These are phyloP conservation scores for Trypanosoma vivax DNA, from an alignment of 208 protist species.

Conservation along the genomic window DNA sequence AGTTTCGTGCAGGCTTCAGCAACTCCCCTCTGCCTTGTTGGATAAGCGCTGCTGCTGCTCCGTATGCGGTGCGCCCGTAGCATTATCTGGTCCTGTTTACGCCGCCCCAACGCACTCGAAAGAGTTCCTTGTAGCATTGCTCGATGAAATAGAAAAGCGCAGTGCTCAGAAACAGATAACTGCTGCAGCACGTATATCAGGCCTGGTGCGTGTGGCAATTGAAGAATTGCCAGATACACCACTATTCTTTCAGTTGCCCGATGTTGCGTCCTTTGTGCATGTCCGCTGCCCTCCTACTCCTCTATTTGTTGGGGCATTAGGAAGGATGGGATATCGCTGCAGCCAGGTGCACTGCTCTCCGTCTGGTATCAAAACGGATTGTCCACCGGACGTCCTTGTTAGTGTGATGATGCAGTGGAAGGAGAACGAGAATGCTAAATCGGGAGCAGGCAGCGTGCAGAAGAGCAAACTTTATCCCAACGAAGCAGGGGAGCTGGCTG, in stretches of 20 bases:
- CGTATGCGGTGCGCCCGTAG: conserved; percentile 75
- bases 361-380: conserved; percentile 89
- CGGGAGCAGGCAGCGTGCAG: not conserved
- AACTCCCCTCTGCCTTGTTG: conserved; percentile 8
- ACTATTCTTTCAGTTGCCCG: conserved; percentile 77
- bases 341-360: conserved; percentile 89
- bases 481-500: conserved; percentile 10
- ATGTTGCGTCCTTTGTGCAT: conserved; percentile 69
- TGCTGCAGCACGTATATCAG: conserved; percentile 64
- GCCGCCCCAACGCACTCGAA: conserved; percentile 80
- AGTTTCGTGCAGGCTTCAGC: conserved; percentile 26
- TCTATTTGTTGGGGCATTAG: conserved; percentile 65
- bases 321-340: conserved; percentile 77
- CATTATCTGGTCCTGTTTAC: conserved; percentile 93
- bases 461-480: not conserved
- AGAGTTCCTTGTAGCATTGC: conserved; percentile 64
- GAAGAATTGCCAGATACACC: conserved; percentile 88
- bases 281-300: conserved; percentile 73
- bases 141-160: conserved; percentile 64
- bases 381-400: conserved; percentile 77
- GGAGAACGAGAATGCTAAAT: conserved; percentile 22
- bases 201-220: conserved; percentile 66
- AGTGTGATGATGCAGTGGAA: conserved; percentile 84
- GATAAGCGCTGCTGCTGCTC: conserved; percentile 35
- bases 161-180: conserved; percentile 45